phyloP scores from a whole-genome alignment of 768 basidiomycete species.

The Rhizopogon roseolus region DNA sequence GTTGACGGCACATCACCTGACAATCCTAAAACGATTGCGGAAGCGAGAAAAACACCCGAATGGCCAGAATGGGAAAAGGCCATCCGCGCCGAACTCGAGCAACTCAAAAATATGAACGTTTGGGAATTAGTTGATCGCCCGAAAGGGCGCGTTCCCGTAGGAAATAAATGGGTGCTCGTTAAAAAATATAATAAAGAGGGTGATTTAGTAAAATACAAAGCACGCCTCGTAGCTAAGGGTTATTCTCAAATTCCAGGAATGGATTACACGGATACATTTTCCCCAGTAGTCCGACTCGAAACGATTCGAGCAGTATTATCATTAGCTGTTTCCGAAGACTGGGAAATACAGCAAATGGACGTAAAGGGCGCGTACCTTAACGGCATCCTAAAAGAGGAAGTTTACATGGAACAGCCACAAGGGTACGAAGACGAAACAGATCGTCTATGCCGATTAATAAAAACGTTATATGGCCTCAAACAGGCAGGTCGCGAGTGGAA shows the following conservation, averaged over 20 bases:
- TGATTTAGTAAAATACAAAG: conserved; percentile 24
- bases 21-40: background rate
- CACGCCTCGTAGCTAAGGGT: conserved; percentile 36
- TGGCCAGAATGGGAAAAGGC: conserved; percentile 6
- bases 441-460: too few species aligned
- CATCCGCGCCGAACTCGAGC: background rate
- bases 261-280: conserved; percentile 30
- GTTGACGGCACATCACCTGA: background rate
- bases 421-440: too few species aligned
- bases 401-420: too few species aligned
- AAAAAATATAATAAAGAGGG: conserved; percentile 2
- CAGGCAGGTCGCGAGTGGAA: too few species aligned
- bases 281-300: conserved; percentile 20
- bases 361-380: conserved; percentile 24
- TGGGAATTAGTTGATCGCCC: conserved; percentile 8
- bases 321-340: conserved; percentile 1
- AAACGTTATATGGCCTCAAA: too few species aligned
- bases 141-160: background rate
- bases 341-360: conserved; percentile 14
- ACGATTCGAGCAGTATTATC: conserved; percentile 15
- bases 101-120: background rate
- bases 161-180: background rate
- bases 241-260: conserved; percentile 33
- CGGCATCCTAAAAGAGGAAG: conserved; percentile 14
- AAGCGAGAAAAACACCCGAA: background rate